Base-by-base conservation (phyloP, 257 asterid species). In the Lithospermum erythrorhizon region DNA sequence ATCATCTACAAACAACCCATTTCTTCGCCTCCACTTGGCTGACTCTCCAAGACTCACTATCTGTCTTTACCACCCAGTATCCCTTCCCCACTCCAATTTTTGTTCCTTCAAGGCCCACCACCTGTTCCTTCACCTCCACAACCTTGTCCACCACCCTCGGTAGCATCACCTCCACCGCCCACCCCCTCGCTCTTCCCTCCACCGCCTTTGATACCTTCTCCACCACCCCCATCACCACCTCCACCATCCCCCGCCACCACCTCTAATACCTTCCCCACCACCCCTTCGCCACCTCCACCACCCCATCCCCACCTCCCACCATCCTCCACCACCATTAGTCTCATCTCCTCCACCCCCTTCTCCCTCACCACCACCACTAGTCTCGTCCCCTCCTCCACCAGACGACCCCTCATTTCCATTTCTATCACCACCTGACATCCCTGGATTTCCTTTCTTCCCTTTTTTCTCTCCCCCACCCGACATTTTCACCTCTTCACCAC, bases 1-100 rank as follows among this genome's bases (percentile, higher is more conserved):
- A 7, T 47, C 37, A 64, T 72, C 81, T 0, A 72, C 79, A 0
- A 60, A 57, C 54, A 82, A 79, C 65, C 87, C 85, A 0, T 82
- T 82, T 16, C 76, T 70, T 1, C 52, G 58, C 30, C n/a, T n/a
- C 78, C 75, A 24, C 65, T 61, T 49, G 68, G 76, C 59, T 81
- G 69, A 18, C 21, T 79, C 86, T 13, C 76, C 77, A 1, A 4
- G 32, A 17, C 67, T n/a, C 86, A 22, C 81, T 75, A 2, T 2
- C 58, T 4, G 61, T 63, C 79, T 27, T 41, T 73, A 30, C 75
- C 81, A 1, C 81, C 77, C 80, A 0, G 61, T 71, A 1, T 68
- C n/a, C 25, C 77, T 11, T 63, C 73, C 15, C 75, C 71, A 4
- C 56, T 2, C 78, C 81, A 0, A 62, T 68, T 3, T 55, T 16